Evolutionary conservation across 2,329 filamentous ascomycete species (phyloP).

Genomic region (Paradendryphiella salina): DNA sequence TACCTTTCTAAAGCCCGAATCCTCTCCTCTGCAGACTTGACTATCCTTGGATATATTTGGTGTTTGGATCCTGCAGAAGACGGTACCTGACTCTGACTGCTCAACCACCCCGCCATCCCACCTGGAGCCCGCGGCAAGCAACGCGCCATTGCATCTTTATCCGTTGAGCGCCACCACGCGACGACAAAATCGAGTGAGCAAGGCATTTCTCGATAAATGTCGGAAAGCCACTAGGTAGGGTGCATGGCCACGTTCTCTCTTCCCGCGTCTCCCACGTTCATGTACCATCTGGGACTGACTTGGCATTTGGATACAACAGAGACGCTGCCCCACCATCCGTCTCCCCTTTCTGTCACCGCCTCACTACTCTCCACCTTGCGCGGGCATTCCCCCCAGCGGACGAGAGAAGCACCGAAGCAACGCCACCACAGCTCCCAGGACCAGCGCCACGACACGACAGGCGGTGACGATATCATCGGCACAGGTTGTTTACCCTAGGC

Average conservation of each 20-base stretch:
- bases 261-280: not conserved
- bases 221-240: not conserved
- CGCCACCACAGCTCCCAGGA: not conserved
- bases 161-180: not conserved
- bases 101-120: conserved; percentile 18
- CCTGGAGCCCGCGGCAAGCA: conserved; percentile 9
- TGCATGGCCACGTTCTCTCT: not conserved
- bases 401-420: conserved; percentile 5
- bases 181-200: no score
- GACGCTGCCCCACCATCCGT: conserved; percentile 17
- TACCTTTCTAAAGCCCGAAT: not conserved
- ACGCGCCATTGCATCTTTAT: not conserved
- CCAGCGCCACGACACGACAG: conserved; percentile 1
- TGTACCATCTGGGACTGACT: conserved; percentile 5
- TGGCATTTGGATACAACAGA: conserved; percentile 8
- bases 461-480: no score
- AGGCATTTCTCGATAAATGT: no score
- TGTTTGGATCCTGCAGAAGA: not conserved
- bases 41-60: no score
- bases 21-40: no score
- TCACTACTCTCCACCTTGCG: conserved; percentile 14
- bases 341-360: conserved; percentile 20
- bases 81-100: conserved; percentile 1
- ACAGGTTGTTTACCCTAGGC: not conserved
- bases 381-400: conserved; percentile 6